A percentile compares a stretch with the other conserved stretches of the same genome.
These are phyloP conservation scores for Excoecaria agallocha DNA, from an alignment of 345 rosid species.

Conservation along the genomic window DNA sequence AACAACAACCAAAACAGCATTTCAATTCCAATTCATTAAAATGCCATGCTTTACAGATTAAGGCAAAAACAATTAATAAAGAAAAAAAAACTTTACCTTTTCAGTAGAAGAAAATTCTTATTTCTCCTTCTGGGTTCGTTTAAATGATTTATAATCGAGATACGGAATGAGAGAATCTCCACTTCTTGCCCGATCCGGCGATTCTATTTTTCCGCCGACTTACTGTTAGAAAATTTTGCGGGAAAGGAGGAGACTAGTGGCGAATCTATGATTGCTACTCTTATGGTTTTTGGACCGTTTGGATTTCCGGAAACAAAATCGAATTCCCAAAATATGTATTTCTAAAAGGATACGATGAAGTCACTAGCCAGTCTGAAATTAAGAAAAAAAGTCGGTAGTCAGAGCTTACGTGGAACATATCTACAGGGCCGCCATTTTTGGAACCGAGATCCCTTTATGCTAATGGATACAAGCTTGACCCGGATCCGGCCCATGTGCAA, in stretches of 20 bases:
- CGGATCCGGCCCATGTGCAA: no score
- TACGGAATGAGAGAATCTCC: neutral
- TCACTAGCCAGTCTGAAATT: no score
- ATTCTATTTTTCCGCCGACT: neutral
- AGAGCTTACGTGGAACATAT: no score
- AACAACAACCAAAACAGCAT: neutral
- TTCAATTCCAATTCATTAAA: no score
- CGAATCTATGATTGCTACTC: no score
- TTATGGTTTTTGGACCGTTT: neutral
- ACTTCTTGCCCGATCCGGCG: neutral
- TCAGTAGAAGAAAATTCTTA: slow-evolving; percentile 1
- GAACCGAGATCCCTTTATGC: no score
- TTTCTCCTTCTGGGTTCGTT: neutral
- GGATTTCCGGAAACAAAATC: no score
- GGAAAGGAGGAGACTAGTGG: neutral
- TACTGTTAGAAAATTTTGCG: neutral
- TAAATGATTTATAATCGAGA: neutral
- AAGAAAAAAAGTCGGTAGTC: no score
- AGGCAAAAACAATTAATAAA: neutral
- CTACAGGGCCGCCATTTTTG: no score
- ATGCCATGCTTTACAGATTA: neutral
- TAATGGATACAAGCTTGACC: no score
- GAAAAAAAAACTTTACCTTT: neutral
- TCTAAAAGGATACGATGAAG: no score
- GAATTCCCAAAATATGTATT: no score